Base-by-base conservation (phyloP, 2,329 filamentous ascomycete genomes). In the Alternaria gaisen region DNA sequence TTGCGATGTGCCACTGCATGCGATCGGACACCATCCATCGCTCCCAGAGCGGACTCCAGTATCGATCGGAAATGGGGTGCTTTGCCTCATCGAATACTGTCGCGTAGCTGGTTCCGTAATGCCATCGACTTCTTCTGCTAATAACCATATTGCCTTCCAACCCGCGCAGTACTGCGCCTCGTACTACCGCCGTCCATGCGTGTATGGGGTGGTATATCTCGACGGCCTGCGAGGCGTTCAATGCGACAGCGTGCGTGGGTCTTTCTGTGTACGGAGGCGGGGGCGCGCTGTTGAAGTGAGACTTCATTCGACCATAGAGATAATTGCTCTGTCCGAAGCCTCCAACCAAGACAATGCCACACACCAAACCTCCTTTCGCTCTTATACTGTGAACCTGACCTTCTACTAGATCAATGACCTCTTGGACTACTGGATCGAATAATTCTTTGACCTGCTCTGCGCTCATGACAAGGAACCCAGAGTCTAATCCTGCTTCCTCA, bases 1-100 rank as follows among this genome's bases (percentile, higher is more conserved):
- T 93, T 63, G 88, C 87, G 74, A 93, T 92, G 77, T 93, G 91
- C 91, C 91, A 94, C 79, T 93, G 90, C 90, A 94, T 93, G 48
- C 91, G 85, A 76, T 94, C 90, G 46, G 86, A 88, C 7, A 94
- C 91, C 90, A 93, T 93, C 90, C 90, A 93, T 50, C 90, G 80
- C 80, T 93, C 90, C 90, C 90, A 93, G 24, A 93, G 77, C 6
- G 90, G 90, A 66, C 88, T 90, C 91, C 91, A 94, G 73, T 94
- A 94, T 52, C 91, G 82, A 76, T 93, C 91, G 43, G 83, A 86
- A 6, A 91, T 86, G 4, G 87, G 86, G 75, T 94, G 91, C 73
- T 90, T 91, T 50, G 86, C 84, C 72, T 91, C 90, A 67, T 94
- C 91, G 74, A 91, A 94, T 0, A 92, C 89, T 0, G 91, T 94